Evolutionary conservation across 2,329 filamentous ascomycete species (phyloP).

Genomic region (Cordyceps tenuipes): DNA sequence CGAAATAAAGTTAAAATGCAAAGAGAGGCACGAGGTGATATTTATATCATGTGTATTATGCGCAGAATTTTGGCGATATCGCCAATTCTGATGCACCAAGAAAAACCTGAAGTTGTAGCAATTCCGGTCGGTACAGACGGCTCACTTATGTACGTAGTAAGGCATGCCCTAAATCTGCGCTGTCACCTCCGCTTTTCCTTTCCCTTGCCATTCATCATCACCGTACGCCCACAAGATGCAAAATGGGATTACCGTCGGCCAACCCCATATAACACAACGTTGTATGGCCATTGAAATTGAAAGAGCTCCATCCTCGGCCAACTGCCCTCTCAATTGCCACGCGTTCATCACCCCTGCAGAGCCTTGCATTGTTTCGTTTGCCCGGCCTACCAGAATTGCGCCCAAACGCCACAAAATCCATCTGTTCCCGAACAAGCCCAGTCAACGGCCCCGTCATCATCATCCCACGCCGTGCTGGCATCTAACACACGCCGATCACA

Average conservation of each 20-base stretch:
- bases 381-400: not conserved
- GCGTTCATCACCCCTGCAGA: not conserved
- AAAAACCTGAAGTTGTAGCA: not conserved
- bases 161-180: not conserved
- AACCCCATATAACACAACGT: too few species aligned
- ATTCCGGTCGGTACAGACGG: not conserved
- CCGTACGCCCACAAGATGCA: too few species aligned
- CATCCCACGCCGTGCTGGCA: not conserved
- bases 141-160: too few species aligned
- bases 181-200: not conserved
- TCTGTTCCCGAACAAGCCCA: not conserved
- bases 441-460: not conserved
- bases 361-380: too few species aligned
- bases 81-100: not conserved
- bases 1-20: not conserved
- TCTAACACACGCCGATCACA: not conserved
- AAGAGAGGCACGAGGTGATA: not conserved
- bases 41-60: not conserved
- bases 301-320: too few species aligned
- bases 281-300: too few species aligned
- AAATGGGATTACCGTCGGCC: too few species aligned
- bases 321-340: too few species aligned
- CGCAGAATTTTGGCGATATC: not conserved
- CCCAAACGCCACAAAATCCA: not conserved
- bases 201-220: too few species aligned